phyloP scores from a whole-genome alignment of 257 asterid genomes.

The Solanum rostratum region DNA sequence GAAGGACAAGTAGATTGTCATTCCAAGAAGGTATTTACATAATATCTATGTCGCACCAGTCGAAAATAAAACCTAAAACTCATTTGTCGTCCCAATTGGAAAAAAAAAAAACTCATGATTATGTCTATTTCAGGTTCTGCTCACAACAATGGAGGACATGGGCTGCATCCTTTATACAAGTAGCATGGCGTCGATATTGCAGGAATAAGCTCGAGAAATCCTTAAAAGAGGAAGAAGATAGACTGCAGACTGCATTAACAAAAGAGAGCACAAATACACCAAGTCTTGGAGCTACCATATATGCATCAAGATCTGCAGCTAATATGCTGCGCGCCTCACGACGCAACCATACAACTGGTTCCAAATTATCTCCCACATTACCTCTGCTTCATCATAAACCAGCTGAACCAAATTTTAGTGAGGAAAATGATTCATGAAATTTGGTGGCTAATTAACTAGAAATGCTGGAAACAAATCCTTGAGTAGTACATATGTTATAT shows the following conservation, averaged over 20 bases:
- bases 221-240: conserved; percentile 33
- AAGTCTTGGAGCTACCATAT: conserved; percentile 35
- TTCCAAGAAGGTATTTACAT: not conserved
- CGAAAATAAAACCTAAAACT: not conserved
- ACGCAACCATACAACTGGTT: not conserved
- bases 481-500: too few species aligned
- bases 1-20: not conserved
- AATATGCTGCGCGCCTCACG: conserved; percentile 15
- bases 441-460: not conserved
- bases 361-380: conserved; percentile 21
- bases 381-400: conserved; percentile 52
- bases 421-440: not conserved
- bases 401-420: conserved; percentile 42
- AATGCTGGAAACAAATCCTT: too few species aligned
- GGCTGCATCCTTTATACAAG: conserved; percentile 63
- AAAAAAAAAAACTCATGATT: not conserved
- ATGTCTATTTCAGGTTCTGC: conserved; percentile 19
- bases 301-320: conserved; percentile 45
- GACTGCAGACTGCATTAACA: conserved; percentile 11
- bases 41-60: not conserved
- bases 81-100: too few species aligned
- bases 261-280: conserved; percentile 13
- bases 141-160: conserved; percentile 67
- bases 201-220: conserved; percentile 35
- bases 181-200: conserved; percentile 45